phyloP scores from a whole-genome alignment of 805 yeast species.

The Scheffersomyces ergatensis region DNA sequence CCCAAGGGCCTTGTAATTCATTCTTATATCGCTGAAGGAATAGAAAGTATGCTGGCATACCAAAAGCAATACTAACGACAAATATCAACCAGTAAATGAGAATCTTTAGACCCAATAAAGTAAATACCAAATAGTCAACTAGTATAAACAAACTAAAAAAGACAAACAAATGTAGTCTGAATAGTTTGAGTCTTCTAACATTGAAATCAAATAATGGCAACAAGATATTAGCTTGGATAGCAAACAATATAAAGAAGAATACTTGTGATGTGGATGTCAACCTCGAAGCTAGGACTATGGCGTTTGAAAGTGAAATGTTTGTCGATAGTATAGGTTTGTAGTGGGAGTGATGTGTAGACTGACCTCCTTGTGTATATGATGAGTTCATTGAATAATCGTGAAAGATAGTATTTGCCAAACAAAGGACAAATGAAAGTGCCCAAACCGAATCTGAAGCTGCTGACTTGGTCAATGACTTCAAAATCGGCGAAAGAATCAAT shows the following conservation, averaged over 20 bases:
- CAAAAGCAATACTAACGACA: slow-evolving; percentile 47
- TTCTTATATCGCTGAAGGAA: slow-evolving; percentile 75
- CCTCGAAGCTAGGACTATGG: slow-evolving; percentile 89
- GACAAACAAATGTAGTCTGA: slow-evolving; percentile 15
- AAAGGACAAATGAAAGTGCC: slow-evolving; percentile 83
- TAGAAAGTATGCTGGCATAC: slow-evolving; percentile 70
- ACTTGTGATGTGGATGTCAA: slow-evolving; percentile 70
- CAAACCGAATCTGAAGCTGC: slow-evolving; percentile 94
- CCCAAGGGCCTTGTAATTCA: slow-evolving; percentile 93
- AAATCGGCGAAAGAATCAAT: slow-evolving; percentile 81
- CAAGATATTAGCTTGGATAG: slow-evolving; percentile 68
- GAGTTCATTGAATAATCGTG: slow-evolving; percentile 65
- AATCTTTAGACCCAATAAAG: slow-evolving; percentile 20
- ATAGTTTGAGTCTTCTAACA: slow-evolving; percentile 43
- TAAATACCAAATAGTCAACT: slow-evolving; percentile 24
- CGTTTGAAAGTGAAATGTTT: slow-evolving; percentile 79
- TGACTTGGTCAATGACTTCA: slow-evolving; percentile 82
- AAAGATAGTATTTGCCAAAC: slow-evolving; percentile 61
- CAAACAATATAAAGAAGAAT: slow-evolving; percentile 75
- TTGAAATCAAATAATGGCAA: slow-evolving; percentile 69
- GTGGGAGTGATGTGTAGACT: slow-evolving; percentile 1
- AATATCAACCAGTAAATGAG: slow-evolving; percentile 49
- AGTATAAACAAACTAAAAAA: slow-evolving; percentile 19
- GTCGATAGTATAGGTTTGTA: slow-evolving; percentile 66
- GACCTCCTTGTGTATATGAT: slow-evolving; percentile 8